Percentiles rank a stretch among this genome's conserved stretches.
phyloP scores from a whole-genome alignment of 257 asterid genomes.

The Solanum paucissectum region DNA sequence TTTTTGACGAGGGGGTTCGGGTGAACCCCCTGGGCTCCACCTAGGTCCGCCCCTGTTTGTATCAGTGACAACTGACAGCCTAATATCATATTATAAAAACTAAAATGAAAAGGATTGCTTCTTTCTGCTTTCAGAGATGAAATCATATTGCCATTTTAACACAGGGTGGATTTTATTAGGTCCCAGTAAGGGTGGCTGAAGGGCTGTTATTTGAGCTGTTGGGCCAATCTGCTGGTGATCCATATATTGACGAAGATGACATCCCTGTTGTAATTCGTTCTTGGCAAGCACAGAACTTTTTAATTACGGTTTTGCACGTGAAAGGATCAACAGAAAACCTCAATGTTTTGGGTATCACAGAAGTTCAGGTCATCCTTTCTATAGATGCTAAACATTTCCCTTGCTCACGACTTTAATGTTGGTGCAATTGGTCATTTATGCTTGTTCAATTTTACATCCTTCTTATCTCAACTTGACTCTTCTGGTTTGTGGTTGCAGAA shows the following conservation, averaged over 20 bases:
- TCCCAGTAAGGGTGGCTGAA: constrained; percentile 95
- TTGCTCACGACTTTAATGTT: not conserved
- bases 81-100: not conserved
- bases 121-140: not conserved
- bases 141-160: not conserved
- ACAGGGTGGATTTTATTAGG: constrained; percentile 33
- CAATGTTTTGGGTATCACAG: constrained; percentile 78
- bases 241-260: constrained; percentile 76
- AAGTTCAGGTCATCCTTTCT: constrained; percentile 67
- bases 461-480: not conserved
- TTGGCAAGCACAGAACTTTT: constrained; percentile 88
- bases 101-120: not conserved
- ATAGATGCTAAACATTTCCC: not conserved
- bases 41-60: not conserved
- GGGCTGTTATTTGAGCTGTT: constrained; percentile 89
- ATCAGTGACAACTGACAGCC: not conserved
- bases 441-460: not conserved
- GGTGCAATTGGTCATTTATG: not conserved
- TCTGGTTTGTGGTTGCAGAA: not conserved
- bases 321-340: constrained; percentile 71
- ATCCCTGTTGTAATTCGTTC: constrained; percentile 88
- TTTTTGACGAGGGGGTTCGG: too few relatives aligned
- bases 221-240: constrained; percentile 97
- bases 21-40: too few relatives aligned
- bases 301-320: constrained; percentile 60